Percentiles rank a stretch among this genome's conserved stretches.
Conservation (phyloP, 139 green algal genomes). For the Chlamydomonas sp. region DNA sequence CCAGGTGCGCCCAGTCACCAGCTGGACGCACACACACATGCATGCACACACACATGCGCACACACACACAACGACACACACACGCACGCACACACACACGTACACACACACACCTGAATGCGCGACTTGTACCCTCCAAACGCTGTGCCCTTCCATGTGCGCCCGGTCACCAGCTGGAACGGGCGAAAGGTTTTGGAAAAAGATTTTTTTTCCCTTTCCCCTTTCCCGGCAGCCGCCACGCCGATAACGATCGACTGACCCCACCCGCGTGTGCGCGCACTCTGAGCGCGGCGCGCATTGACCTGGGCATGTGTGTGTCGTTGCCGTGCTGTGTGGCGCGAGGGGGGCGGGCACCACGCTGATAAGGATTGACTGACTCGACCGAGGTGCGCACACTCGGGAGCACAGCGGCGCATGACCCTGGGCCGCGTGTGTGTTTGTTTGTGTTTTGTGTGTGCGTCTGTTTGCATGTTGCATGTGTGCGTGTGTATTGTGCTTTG, state of each 20-base stretch:
- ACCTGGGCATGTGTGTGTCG: too few species aligned
- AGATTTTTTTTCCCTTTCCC: too few species aligned
- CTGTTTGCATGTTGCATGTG: too few species aligned
- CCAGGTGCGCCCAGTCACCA: conserved; percentile 82
- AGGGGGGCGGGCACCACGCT: conserved; percentile 75
- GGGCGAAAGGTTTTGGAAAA: conserved; percentile 85
- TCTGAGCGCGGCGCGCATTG: conserved; percentile 91
- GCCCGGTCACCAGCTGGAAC: conserved; percentile 93
- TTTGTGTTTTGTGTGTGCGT: too few species aligned
- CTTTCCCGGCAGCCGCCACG: conserved; percentile 77
- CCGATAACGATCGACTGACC: conserved; percentile 76
- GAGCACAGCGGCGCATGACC: conserved; percentile 82
- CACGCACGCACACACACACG: too few species aligned
- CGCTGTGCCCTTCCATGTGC: conserved; percentile 87
- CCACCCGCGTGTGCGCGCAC: conserved; percentile 83
- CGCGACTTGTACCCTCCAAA: conserved; percentile 92
- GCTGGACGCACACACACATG: too few species aligned
- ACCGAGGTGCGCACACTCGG: conserved; percentile 87
- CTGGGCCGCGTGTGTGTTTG: too few species aligned
- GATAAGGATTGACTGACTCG: conserved; percentile 75
- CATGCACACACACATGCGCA: too few species aligned
- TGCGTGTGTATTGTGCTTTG: too few species aligned
- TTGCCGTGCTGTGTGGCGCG: too few species aligned
- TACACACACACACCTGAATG: conserved; percentile 50
- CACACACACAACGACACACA: too few species aligned